Evolutionary conservation across 2,329 filamentous ascomycete genomes (phyloP), one percentile per base, ranked within the genome.

Genomic region (Alternaria metachromatica): DNA sequence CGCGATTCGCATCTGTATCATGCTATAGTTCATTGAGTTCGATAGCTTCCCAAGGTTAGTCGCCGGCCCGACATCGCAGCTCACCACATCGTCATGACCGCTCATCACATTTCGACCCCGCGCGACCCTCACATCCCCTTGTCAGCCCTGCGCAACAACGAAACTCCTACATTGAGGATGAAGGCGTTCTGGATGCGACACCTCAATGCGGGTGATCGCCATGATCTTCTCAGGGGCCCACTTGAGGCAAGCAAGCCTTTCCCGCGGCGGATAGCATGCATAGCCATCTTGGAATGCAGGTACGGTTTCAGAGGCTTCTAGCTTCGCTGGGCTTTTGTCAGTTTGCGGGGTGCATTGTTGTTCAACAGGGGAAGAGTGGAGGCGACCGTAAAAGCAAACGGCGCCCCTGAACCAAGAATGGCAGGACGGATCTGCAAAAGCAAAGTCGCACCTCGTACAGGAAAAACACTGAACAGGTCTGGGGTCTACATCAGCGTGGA

Each of bases 251-350:
- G 21, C 49, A 37, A 23, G 49, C 49, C 49, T 6, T 53, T 37
- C 49, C 49, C 30, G 49, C 28, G 23, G 30, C 37, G 49, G 20
- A 28, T 23, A 20, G 15, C 20, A 53, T 25, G 49, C 49, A 53
- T 25, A 25, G 13, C 23, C 49, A 53, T 11, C 13, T 37, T 23
- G 6, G n/a, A 6, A 53, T 37, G 28, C 20, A 53, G 49, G 49
- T 53, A 53, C 49, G 30, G 30, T 53, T 53, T 53, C 49, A 53
- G n/a, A 25, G 28, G n/a, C 49, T n/a, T 37, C 49, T 53, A 41
- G 30, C 28, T 41, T n/a, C 37, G 20, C 20, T 15, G 13, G 23
- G 21, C 37, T 53, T 11, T 30, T 21, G 30, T 33, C 37, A 53
- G 30, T 23, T 41, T 53, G 49, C 30, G 49, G 49, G 49, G 30